phyloP scores from a whole-genome alignment of 306 rosid genomes.

The Vachellia collinsii region DNA sequence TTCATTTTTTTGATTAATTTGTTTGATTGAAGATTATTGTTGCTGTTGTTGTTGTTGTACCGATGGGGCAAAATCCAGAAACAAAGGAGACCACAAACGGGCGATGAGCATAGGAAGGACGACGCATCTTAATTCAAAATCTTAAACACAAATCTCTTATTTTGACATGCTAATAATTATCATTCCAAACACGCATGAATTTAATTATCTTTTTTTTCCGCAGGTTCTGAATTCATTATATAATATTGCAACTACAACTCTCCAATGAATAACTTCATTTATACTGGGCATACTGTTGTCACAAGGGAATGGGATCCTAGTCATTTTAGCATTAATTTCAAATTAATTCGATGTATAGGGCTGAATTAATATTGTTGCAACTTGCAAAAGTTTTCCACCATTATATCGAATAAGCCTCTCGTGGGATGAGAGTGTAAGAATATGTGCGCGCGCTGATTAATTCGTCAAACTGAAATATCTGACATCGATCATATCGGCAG shows the following conservation, averaged over 20 bases:
- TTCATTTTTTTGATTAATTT: too few relatives aligned
- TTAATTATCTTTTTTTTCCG: too few relatives aligned
- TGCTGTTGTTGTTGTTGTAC: too few relatives aligned
- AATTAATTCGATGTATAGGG: neutral
- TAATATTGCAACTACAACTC: neutral
- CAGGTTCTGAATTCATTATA: neutral
- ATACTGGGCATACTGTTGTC: neutral
- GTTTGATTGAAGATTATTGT: neutral
- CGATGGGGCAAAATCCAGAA: neutral
- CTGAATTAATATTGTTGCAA: neutral
- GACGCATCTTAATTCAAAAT: neutral
- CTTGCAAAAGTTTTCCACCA: neutral
- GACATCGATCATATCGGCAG: neutral
- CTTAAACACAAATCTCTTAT: neutral
- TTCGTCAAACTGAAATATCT: neutral
- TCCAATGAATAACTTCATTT: neutral
- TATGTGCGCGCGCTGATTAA: neutral
- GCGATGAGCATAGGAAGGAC: neutral
- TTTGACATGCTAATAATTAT: neutral
- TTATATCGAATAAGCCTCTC: neutral
- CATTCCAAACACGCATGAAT: neutral
- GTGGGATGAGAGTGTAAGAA: neutral
- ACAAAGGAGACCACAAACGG: neutral
- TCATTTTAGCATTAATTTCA: neutral
- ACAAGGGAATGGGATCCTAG: neutral